Evolutionary conservation across 768 basidiomycete genomes (phyloP), one percentile per base, ranked within the genome.

Genomic region (Pulveroboletus frians): DNA sequence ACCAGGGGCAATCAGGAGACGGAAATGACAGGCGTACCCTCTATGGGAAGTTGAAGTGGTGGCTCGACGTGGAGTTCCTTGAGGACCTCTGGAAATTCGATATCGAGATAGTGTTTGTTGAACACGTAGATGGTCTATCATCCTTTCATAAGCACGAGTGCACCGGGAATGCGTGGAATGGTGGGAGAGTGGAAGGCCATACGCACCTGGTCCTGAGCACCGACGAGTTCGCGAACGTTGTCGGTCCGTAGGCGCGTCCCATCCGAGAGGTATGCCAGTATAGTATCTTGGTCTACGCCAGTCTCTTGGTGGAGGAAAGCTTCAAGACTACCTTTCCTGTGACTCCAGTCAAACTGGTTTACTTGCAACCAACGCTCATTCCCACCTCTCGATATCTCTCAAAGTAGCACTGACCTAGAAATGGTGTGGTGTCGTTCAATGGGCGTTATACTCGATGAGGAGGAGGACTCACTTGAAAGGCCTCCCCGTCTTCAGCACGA

Each of bases 251-350:
- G 68, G 44, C 90, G 78, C 38, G 80, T 76, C 4, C 89, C 89
- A 63, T 92, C 88, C 5, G 89, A 81, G 27, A 90, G 74, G 66
- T 88, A 92, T 2, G 86, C 86, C 29, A 92, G 71, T 9, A 85
- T 75, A 20, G 79, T 79, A 39, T 85, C 82, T 55, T 80, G 76
- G 42, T 84, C 81, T 15, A 90, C 72, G 8, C 84, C 84, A 38
- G 80, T 84, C 59, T 89, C 82, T 60, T 84, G 78, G 37, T 82
- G 76, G 9, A 92, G 63, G 54, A 90, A 88, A 9, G 69, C 51
- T 57, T 91, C 88, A n/a, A 92, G 72, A 57, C 74, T 83, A 34
- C 80, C 82, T 30, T 69, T 72, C 56, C 88, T 91, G 45, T 23
- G 43, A 23, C 7, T 31, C 20, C 9, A 38, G 46, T 65, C 49